These are phyloP conservation scores for Coemansia sp. DNA, from an alignment of 371 early-diverging fungal genomes.

Conservation along the genomic window DNA sequence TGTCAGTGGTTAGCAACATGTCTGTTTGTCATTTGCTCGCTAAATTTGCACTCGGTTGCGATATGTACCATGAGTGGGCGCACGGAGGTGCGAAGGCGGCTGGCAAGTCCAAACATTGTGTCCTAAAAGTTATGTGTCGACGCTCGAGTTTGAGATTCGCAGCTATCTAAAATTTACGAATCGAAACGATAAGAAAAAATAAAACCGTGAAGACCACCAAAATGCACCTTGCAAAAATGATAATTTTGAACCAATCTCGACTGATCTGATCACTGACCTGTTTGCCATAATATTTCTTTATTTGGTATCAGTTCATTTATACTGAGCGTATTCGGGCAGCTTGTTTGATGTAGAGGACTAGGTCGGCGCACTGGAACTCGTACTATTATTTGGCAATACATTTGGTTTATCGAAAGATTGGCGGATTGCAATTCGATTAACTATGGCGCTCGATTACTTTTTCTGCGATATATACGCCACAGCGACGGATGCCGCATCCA, in stretches of 20 bases:
- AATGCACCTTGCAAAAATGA: background rate
- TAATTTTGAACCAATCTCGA: background rate
- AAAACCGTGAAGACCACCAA: background rate
- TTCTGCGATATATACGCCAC: constrained; percentile 31
- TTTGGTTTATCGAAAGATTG: too few species aligned
- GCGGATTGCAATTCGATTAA: background rate
- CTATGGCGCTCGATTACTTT: constrained; percentile 20
- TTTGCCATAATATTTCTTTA: background rate
- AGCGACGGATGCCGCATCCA: background rate
- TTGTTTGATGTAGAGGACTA: too few species aligned
- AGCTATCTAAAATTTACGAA: background rate
- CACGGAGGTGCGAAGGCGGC: constrained; percentile 13
- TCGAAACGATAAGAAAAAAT: background rate
- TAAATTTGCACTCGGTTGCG: too few species aligned
- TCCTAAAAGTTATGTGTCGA: background rate
- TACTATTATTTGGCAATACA: background rate
- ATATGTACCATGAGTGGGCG: constrained; percentile 38
- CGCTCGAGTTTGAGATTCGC: background rate
- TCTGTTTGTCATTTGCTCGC: too few species aligned
- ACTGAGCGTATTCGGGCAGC: too few species aligned
- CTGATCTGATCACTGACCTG: constrained; percentile 2
- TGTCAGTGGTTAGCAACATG: too few species aligned
- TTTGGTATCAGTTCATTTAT: too few species aligned
- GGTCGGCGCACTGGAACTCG: background rate
- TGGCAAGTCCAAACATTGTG: constrained; percentile 37